Percentiles rank a stretch among this genome's conserved stretches.
Evolutionary conservation across 176 grass and related monocot genomes (phyloP).

Genomic region (Raddia distichophylla): DNA sequence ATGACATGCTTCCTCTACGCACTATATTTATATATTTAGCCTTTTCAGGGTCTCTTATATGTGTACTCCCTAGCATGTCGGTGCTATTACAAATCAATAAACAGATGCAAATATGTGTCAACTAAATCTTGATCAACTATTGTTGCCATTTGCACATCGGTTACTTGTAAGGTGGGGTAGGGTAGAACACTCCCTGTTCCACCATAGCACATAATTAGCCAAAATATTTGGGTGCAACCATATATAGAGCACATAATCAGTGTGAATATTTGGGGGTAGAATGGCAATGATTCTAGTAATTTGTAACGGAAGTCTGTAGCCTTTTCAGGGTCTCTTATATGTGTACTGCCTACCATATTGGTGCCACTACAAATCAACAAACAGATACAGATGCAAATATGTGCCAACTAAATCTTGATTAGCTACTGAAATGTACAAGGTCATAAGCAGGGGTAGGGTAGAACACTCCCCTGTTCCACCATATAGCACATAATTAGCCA

Average conservation of each 20-base stretch:
- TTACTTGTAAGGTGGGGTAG: no score
- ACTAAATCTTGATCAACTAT: not conserved
- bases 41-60: not conserved
- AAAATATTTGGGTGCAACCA: no score
- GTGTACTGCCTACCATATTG: not conserved
- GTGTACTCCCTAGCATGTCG: not conserved
- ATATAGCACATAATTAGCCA: not conserved
- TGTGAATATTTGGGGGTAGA: no score
- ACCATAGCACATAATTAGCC: not conserved
- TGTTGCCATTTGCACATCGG: not conserved
- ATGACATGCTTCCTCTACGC: not conserved
- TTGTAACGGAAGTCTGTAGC: no score
- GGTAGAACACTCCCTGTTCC: not conserved
- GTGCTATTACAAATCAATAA: not conserved
- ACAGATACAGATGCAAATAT: not conserved
- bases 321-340: not conserved
- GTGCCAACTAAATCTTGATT: not conserved
- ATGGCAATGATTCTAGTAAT: no score
- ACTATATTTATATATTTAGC: not conserved
- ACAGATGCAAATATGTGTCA: not conserved
- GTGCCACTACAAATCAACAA: not conserved
- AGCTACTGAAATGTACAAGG: not conserved
- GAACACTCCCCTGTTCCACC: not conserved
- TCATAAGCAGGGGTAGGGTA: not conserved
- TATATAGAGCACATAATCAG: no score